phyloP scores from a whole-genome alignment of 495 filamentous ascomycete species.

The Xylaria telfairii region DNA sequence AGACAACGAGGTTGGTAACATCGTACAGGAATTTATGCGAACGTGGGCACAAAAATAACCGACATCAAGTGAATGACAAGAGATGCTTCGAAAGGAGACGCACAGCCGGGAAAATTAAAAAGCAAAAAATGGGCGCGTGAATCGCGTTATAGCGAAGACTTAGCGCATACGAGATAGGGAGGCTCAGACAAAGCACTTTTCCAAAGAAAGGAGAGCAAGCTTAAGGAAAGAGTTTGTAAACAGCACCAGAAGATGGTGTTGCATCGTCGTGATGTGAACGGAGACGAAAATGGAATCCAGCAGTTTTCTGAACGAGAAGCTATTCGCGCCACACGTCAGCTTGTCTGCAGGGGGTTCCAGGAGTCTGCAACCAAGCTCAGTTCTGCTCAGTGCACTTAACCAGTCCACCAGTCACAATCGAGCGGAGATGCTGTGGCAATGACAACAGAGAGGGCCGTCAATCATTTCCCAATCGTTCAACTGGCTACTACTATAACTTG shows the following conservation, averaged over 20 bases:
- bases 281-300: background rate
- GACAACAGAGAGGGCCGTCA: background rate
- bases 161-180: slow-evolving; percentile 7
- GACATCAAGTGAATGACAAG: slow-evolving; percentile 15
- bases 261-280: slow-evolving; percentile 8
- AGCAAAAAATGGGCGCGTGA: slow-evolving; percentile 5
- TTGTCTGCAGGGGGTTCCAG: slow-evolving; percentile 8
- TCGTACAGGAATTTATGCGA: background rate
- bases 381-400: background rate
- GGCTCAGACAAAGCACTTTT: slow-evolving; percentile 11
- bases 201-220: background rate
- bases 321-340: slow-evolving; percentile 10
- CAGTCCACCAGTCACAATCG: slow-evolving; percentile 14
- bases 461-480: background rate
- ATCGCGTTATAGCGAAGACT: slow-evolving; percentile 16
- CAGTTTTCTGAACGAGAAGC: slow-evolving; percentile 7
- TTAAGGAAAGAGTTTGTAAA: background rate
- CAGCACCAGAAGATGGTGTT: background rate
- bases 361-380: background rate
- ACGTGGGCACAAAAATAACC: background rate
- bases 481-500: slow-evolving; percentile 1
- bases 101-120: background rate
- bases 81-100: background rate
- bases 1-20: slow-evolving; percentile 16
- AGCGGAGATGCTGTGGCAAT: background rate